Evolutionary conservation across 129 eudicot genomes (phyloP).

Genomic region (Flaveria ramosissima): DNA sequence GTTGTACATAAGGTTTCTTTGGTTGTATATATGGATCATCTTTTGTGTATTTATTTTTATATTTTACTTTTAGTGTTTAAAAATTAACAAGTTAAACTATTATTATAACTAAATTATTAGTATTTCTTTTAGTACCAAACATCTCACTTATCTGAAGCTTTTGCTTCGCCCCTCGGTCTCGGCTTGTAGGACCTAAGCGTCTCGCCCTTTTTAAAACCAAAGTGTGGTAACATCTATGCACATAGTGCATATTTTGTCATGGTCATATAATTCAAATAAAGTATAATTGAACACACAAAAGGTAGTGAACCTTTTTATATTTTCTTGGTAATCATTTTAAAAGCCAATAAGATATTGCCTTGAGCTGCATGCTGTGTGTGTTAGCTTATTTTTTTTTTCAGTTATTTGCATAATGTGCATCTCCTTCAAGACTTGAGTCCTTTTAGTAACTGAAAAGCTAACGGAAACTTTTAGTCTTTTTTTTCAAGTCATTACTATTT

Average conservation of each 20-base stretch:
- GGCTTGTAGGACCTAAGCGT: neutral
- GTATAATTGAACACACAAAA: neutral
- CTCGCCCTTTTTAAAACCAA: neutral
- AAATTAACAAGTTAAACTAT: neutral
- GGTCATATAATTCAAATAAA: neutral
- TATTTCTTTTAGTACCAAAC: neutral
- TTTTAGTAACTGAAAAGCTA: neutral
- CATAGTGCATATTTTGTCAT: neutral
- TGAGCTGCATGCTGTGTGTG: neutral
- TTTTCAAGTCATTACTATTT: neutral
- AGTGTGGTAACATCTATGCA: neutral
- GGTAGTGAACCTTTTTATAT: neutral
- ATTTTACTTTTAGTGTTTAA: neutral
- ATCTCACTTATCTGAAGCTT: neutral
- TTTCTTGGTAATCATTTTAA: neutral
- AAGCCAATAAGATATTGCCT: neutral
- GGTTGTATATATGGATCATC: neutral
- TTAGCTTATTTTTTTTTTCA: neutral
- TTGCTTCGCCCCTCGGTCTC: too few species aligned
- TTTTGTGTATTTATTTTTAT: neutral
- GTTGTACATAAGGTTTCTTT: neutral
- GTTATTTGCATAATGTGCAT: neutral
- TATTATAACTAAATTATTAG: neutral
- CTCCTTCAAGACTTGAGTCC: neutral
- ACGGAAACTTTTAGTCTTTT: neutral